These are phyloP conservation scores for Silene vulgaris DNA, from an alignment of 179 eudicot species.

Conservation along the genomic window DNA sequence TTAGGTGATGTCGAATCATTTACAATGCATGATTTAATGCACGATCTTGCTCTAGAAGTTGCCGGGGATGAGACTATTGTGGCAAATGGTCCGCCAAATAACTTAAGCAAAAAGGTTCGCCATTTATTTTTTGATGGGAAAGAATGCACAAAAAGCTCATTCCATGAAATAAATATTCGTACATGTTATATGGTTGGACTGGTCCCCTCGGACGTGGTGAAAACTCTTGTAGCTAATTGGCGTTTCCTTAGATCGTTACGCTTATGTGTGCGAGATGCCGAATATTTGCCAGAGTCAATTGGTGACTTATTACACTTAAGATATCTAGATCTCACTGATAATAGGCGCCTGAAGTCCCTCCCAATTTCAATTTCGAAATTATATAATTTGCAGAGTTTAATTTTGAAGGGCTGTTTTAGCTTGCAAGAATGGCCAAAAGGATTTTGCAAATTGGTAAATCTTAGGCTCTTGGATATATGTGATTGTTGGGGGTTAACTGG, in stretches of 20 bases:
- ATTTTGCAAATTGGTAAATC: conserved; percentile 17
- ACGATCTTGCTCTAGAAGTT: conserved; percentile 33
- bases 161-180: neutral
- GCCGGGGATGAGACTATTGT: conserved; percentile 18
- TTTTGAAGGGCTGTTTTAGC: neutral
- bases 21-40: conserved; percentile 45
- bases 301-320: conserved; percentile 26
- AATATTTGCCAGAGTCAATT: conserved; percentile 17
- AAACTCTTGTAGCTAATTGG: conserved; percentile 18
- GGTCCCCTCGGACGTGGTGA: neutral
- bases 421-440: conserved; percentile 18
- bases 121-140: neutral
- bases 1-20: conserved; percentile 22
- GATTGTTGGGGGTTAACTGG: neutral
- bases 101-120: neutral
- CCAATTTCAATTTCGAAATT: conserved; percentile 13
- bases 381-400: conserved; percentile 20
- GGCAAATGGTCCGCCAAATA: neutral
- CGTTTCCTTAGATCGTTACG: conserved; percentile 24
- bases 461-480: conserved; percentile 7
- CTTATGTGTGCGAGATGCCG: neutral
- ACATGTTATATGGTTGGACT: neutral
- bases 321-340: conserved; percentile 19
- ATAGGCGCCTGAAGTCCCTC: neutral
- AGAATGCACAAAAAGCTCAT: neutral